phyloP scores from a whole-genome alignment of 192 early-diverging fungal genomes.

The Podila clonocystis region DNA sequence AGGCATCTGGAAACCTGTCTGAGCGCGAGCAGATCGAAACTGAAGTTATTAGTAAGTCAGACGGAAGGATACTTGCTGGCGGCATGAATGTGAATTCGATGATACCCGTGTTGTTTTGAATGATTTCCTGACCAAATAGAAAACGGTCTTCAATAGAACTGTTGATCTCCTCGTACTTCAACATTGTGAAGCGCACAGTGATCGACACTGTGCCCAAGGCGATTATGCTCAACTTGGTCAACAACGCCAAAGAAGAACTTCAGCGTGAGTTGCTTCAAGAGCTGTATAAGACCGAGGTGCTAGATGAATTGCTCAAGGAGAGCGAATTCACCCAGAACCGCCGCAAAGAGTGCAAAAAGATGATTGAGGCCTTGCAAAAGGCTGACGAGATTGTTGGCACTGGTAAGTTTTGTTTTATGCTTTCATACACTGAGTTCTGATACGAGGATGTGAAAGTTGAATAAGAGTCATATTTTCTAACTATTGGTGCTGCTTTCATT shows the following conservation, averaged over 20 bases:
- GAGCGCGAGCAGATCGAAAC: slow-evolving; percentile 98
- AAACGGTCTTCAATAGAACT: slow-evolving; percentile 66
- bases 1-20: slow-evolving; percentile 94
- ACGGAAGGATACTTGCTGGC: too few relatives aligned
- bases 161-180: slow-evolving; percentile 96
- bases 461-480: too few relatives aligned
- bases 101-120: too few relatives aligned
- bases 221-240: slow-evolving; percentile 98
- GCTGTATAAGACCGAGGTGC: slow-evolving; percentile 94
- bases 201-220: slow-evolving; percentile 99
- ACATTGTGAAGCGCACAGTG: slow-evolving; percentile 98
- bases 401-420: slow-evolving; percentile 16
- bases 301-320: slow-evolving; percentile 96
- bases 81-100: too few relatives aligned
- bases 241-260: slow-evolving; percentile 88
- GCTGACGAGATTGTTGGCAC: slow-evolving; percentile 73
- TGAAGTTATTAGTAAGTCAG: slow-evolving; percentile 93
- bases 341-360: slow-evolving; percentile 96
- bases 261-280: slow-evolving; percentile 96
- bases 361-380: slow-evolving; percentile 93
- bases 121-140: too few relatives aligned
- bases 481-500: too few relatives aligned
- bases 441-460: too few relatives aligned
- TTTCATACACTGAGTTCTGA: neutral
- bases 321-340: slow-evolving; percentile 90